Conservation (phyloP, 306 rosid species). For the Prunus mume region DNA sequence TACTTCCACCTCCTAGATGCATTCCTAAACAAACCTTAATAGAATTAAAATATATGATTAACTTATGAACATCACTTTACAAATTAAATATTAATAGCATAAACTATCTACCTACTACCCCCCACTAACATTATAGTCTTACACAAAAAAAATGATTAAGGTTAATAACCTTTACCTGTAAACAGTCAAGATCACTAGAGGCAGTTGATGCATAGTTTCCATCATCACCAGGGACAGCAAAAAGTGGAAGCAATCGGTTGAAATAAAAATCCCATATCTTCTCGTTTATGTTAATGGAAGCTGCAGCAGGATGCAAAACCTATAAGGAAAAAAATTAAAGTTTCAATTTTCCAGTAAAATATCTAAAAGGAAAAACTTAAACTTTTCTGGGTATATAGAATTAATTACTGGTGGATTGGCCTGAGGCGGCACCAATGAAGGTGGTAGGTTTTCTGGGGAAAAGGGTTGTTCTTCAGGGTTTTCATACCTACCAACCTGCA, state of each 20-base stretch:
- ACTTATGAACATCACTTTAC: neutral
- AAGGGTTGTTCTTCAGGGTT: conserved; percentile 83
- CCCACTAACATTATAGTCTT: neutral
- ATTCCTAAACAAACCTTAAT: neutral
- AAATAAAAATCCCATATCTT: conserved; percentile 70
- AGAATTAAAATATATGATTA: neutral
- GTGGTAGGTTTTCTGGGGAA: conserved; percentile 52
- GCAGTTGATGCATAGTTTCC: conserved; percentile 90
- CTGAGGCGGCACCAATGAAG: conserved; percentile 52
- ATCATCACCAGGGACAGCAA: conserved; percentile 62
- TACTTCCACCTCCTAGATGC: neutral
- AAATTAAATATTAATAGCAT: neutral
- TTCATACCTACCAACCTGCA: conserved; percentile 77
- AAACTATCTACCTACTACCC: neutral
- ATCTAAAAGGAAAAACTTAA: neutral
- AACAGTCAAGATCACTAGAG: conserved; percentile 74
- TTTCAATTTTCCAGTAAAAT: neutral
- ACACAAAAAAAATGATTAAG: neutral
- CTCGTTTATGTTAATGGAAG: conserved; percentile 64
- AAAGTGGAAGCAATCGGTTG: conserved; percentile 57
- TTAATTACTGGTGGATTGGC: conserved; percentile 48
- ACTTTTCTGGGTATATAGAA: neutral
- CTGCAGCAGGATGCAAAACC: conserved; percentile 70
- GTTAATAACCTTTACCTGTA: conserved; percentile 48
- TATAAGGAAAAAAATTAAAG: neutral